Evolutionary conservation across 768 basidiomycete species (phyloP).

Genomic region (Leucocoprinus birnbaumii): DNA sequence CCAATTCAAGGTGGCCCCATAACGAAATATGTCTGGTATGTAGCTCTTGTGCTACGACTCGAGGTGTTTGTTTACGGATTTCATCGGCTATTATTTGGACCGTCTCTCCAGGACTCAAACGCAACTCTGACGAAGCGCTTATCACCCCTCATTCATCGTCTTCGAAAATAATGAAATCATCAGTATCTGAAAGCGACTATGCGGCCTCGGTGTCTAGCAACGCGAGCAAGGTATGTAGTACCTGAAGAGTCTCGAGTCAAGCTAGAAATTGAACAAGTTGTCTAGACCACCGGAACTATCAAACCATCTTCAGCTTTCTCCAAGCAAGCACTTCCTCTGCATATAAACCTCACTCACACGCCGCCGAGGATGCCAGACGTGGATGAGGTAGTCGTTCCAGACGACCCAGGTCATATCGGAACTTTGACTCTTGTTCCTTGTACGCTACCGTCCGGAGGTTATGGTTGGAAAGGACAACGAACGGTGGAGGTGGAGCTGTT

Average conservation of each 20-base stretch:
- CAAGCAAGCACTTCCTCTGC: slow-evolving; percentile 64
- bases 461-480: slow-evolving; percentile 82
- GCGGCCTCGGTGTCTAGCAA: background rate
- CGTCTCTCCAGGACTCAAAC: too few relatives aligned
- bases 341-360: slow-evolving; percentile 66
- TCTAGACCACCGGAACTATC: slow-evolving; percentile 26
- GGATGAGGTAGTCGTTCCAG: slow-evolving; percentile 25
- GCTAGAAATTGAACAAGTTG: background rate
- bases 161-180: background rate
- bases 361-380: slow-evolving; percentile 32
- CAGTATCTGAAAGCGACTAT: background rate
- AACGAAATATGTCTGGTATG: too few relatives aligned
- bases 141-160: background rate
- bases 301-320: slow-evolving; percentile 52
- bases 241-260: background rate
- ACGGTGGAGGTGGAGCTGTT: slow-evolving; percentile 64
- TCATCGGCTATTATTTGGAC: too few relatives aligned
- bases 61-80: too few relatives aligned
- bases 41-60: too few relatives aligned
- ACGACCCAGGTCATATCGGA: slow-evolving; percentile 63
- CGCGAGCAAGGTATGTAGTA: background rate
- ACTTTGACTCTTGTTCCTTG: slow-evolving; percentile 52
- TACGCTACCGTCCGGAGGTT: slow-evolving; percentile 72
- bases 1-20: too few relatives aligned
- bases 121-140: background rate